Base-by-base conservation (phyloP, 2,329 filamentous ascomycete species). In the Cladosporium colombiae region DNA sequence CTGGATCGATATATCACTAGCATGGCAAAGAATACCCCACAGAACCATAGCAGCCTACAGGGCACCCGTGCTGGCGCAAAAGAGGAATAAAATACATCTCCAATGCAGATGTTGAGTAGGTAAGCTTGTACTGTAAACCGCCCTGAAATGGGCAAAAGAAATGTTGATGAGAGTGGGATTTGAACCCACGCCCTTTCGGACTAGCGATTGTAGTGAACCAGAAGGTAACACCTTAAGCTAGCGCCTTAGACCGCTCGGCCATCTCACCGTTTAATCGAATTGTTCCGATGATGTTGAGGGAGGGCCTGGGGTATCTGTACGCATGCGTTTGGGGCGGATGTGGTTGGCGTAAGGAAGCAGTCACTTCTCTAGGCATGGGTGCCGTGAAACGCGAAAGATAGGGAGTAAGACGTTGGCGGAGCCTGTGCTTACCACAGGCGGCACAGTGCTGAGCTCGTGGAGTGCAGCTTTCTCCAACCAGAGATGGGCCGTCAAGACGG, bases 111-210 rank as follows among this genome's bases (percentile, higher is more conserved):
- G 33, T 35, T 35, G 33, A 35, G n/a, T n/a, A n/a, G n/a, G n/a
- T n/a, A n/a, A n/a, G n/a, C n/a, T n/a, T 35, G 33, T 35, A 35
- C 33, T 14, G 33, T 13, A 14, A 13, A 35, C 2, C 13, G 11
- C 33, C 4, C 33, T 14, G 11, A 35, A 14, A 14, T 14, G 23
- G 52, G 60, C 60, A 62, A 62, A 67, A 62, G 46, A 57, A n/a
- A 68, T 69, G 40, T 68, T 70, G 70, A 72, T 68, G 69, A 71
- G 70, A 72, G 69, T 72, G 70, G 70, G 70, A 72, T 63, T 63
- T 53, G 61, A 63, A 63, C 61, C 61, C 61, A 63, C 61, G 61
- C 61, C 61, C 61, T 63, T 63, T 63, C 71, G 72, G 71, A 73
- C 72, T 68, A 73, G 69, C 71, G 72, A 65, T 64, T 66, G 18